phyloP scores from a whole-genome alignment of 257 asterid genomes.

The Solanum pennellii region DNA sequence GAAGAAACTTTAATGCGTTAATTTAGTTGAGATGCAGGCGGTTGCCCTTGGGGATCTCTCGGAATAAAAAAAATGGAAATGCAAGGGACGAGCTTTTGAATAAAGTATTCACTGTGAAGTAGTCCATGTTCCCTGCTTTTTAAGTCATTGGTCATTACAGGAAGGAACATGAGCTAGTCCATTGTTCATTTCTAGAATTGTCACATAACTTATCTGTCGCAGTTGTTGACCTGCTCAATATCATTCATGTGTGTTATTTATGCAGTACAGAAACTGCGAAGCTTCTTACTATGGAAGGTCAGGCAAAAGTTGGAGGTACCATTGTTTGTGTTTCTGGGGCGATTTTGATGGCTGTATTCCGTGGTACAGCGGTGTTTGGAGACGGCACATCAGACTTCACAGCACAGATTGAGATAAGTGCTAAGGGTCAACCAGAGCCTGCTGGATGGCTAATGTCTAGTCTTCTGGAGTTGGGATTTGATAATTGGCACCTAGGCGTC shows the following conservation, averaged over 20 bases:
- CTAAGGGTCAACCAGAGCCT: constrained; percentile 80
- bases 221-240: neutral
- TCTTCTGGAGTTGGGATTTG: constrained; percentile 53
- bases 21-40: neutral
- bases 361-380: constrained; percentile 85
- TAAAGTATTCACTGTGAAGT: neutral
- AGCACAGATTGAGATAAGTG: constrained; percentile 51
- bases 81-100: neutral
- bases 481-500: constrained; percentile 85
- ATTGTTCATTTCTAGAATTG: neutral
- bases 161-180: neutral
- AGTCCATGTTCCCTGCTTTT: neutral
- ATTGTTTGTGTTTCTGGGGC: constrained; percentile 88
- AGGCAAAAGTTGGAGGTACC: constrained; percentile 84
- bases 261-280: constrained; percentile 90
- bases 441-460: constrained; percentile 62
- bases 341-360: constrained; percentile 69
- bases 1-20: neutral
- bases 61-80: neutral
- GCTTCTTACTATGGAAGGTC: constrained; percentile 69
- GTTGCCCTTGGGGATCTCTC: neutral
- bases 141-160: neutral
- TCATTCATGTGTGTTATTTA: constrained; percentile 21
- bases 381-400: constrained; percentile 44
- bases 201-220: neutral